A percentile compares a stretch with the other conserved stretches of the same genome.
These are phyloP conservation scores for Aureobasidium sp. DNA, from an alignment of 2,329 filamentous ascomycete genomes.

Conservation along the genomic window DNA sequence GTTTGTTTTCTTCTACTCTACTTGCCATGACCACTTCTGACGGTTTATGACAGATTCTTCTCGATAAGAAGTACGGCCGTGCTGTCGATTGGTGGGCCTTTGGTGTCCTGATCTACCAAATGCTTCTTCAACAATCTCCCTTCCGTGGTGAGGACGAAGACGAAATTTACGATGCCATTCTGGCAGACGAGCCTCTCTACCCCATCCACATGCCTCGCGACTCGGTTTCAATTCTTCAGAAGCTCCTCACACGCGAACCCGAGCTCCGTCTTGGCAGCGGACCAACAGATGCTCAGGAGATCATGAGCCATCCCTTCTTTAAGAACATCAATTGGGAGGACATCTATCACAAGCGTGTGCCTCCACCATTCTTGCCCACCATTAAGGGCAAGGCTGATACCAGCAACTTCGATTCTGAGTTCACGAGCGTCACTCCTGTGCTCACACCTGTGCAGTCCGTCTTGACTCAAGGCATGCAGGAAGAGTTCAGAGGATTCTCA, in stretches of 20 bases:
- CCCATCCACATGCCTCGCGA: conserved; percentile 98
- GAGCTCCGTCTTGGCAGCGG: conserved; percentile 88
- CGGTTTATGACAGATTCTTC: conserved; percentile 58
- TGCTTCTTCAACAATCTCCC: conserved; percentile 96
- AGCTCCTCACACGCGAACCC: conserved; percentile 89
- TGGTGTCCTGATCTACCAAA: conserved; percentile 97
- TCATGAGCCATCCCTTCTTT: conserved; percentile 99
- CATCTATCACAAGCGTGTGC: conserved; percentile 88
- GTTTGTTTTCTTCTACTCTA: conserved; percentile 36
- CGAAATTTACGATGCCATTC: conserved; percentile 97
- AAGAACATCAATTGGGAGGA: conserved; percentile 98
- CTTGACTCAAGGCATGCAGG: conserved; percentile 96
- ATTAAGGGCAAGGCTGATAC: conserved; percentile 93
- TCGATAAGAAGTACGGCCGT: conserved; percentile 97
- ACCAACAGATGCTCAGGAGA: conserved; percentile 93
- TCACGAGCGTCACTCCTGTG: conserved; percentile 95
- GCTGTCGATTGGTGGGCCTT: conserved; percentile 99
- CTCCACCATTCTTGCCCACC: conserved; percentile 78
- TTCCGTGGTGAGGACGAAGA: conserved; percentile 99
- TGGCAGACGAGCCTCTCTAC: conserved; percentile 94
- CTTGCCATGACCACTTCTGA: conserved; percentile 19
- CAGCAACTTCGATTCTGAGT: conserved; percentile 99
- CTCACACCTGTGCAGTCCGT: conserved; percentile 96
- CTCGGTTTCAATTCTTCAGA: conserved; percentile 94
- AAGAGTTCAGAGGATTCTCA: conserved; percentile 98